Conservation (phyloP, 306 rosid genomes). For the Psophocarpus tetragonolobus region DNA sequence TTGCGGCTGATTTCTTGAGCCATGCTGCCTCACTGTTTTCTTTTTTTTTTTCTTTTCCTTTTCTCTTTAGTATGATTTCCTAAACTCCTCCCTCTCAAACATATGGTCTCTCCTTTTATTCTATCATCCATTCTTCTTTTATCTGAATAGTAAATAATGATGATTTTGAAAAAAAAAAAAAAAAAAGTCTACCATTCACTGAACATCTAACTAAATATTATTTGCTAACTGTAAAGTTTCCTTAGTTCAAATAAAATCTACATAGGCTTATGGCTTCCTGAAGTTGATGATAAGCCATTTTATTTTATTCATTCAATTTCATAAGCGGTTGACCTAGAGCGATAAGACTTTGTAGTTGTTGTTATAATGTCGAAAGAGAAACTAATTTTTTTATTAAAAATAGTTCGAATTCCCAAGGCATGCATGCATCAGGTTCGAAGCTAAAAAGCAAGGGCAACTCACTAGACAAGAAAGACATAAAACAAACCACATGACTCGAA, state of each 20-base stretch:
- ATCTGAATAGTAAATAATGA: slow-evolving; percentile 16
- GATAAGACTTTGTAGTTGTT: neutral
- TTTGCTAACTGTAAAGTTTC: neutral
- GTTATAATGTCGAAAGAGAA: neutral
- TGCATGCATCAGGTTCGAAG: neutral
- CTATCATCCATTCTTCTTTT: neutral
- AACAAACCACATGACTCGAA: neutral
- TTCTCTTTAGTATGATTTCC: neutral
- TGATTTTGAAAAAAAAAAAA: slow-evolving; percentile 13
- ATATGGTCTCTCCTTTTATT: neutral
- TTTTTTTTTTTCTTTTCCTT: neutral
- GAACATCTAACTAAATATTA: neutral
- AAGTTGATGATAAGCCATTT: neutral
- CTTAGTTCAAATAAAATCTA: slow-evolving; percentile 18
- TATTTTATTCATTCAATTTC: neutral
- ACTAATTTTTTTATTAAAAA: slow-evolving; percentile 3
- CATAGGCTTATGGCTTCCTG: neutral
- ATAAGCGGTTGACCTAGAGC: neutral
- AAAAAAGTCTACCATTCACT: slow-evolving; percentile 12
- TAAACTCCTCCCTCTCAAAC: neutral
- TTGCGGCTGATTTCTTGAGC: slow-evolving; percentile 3
- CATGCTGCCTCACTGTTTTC: neutral
- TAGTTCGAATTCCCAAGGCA: neutral
- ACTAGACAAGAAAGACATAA: neutral
- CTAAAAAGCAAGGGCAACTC: neutral